Base-by-base conservation (phyloP, 192 early-diverging fungal species). In the Coemansia sp. region DNA sequence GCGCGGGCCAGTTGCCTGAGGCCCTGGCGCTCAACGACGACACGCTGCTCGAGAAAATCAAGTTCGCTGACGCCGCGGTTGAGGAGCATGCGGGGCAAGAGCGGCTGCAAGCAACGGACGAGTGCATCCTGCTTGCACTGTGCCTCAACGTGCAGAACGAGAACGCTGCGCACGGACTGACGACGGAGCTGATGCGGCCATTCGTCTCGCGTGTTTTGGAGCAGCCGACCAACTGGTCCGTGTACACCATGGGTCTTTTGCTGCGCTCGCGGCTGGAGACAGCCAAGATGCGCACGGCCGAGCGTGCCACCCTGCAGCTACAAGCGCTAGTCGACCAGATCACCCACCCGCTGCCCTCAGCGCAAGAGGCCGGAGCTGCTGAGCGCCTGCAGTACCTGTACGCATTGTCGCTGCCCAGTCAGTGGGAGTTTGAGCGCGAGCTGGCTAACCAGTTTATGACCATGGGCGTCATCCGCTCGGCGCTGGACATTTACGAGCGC, bases 271-370 rank as follows among this genome's bases (percentile, higher is more conserved):
- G 97, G 34, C 88, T 99, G 40, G 98, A 99, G 81, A 73, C 91
- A 22, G 72, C 89, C 39, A 92, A 94, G 67, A 87, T 91, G 18
- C 88, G 97, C 41, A 99, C 96, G 0, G 93, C 94, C 1, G 94
- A 98, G 78, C 92, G 98, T 43, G 86, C 93, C 10, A 89, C 87
- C 1, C 80, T 99, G 62, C 98, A 99, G 79, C 80, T 99, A 29
- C 96, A 99, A 82, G 92, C 95, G 7, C 80, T 99, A n/a, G 98
- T 99, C 0, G 96, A 99, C 73, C 98, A 99, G 81, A 89, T 94
- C 72, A 81, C 85, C 40, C 84, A 69, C 15, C 76, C 75, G 63
- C 70, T 73, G 43, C 84, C 84, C 0, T 57, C 60, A 5, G 43
- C 33, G 3, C 38, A 73, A 6, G 83, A 85, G 67, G 83, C 83